A percentile compares a stretch with the other conserved stretches of the same genome.
Conservation (phyloP, 345 rosid genomes). For the Nasturtium officinale region DNA sequence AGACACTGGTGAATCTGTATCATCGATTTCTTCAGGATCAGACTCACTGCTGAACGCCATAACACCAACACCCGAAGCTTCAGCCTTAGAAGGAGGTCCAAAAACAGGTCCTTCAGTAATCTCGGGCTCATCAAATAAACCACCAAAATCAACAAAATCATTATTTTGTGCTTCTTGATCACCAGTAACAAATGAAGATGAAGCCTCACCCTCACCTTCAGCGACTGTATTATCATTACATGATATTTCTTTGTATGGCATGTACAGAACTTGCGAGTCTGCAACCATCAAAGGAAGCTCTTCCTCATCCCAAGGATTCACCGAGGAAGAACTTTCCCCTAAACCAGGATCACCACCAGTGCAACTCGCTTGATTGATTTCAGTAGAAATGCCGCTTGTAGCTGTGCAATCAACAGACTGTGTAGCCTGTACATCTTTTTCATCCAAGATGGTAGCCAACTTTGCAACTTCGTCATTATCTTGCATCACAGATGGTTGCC, state of each 20-base stretch:
- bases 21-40: constrained; percentile 93
- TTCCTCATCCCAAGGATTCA: constrained; percentile 63
- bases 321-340: constrained; percentile 52
- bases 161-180: constrained; percentile 53
- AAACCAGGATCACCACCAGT: constrained; percentile 43
- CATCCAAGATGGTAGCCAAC: constrained; percentile 48
- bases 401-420: constrained; percentile 44
- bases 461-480: constrained; percentile 34
- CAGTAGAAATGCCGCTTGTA: constrained; percentile 41
- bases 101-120: constrained; percentile 52
- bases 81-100: constrained; percentile 63
- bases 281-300: constrained; percentile 64
- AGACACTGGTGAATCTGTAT: constrained; percentile 82
- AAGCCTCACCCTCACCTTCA: constrained; percentile 57
- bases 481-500: constrained; percentile 8
- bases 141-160: constrained; percentile 85
- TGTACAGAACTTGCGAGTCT: constrained; percentile 70
- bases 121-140: constrained; percentile 90
- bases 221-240: constrained; percentile 36
- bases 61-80: constrained; percentile 55
- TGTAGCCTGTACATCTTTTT: constrained; percentile 41
- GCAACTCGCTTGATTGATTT: constrained; percentile 42
- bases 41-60: constrained; percentile 70
- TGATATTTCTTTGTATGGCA: constrained; percentile 68
- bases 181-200: constrained; percentile 53